phyloP scores from a whole-genome alignment of 2,329 filamentous ascomycete genomes.

The Beauveria sp. region DNA sequence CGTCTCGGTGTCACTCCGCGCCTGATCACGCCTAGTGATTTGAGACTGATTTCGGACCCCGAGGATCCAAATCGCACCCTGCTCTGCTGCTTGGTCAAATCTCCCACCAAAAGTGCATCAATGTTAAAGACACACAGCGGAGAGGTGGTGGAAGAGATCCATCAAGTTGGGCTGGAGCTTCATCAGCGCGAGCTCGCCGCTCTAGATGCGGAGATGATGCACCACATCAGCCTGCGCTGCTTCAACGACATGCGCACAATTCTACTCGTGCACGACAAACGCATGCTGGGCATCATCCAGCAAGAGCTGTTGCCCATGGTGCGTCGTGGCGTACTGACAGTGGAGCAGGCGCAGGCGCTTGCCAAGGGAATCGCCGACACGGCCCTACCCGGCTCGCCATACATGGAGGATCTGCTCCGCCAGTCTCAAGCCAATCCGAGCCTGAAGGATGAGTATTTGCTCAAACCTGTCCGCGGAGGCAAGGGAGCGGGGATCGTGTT shows the following conservation, averaged over 20 bases:
- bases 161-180: conserved; percentile 32
- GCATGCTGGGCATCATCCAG: conserved; percentile 31
- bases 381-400: conserved; percentile 22
- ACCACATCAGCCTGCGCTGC: conserved; percentile 28
- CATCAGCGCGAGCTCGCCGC: conserved; percentile 29
- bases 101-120: background rate
- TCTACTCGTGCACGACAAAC: conserved; percentile 34
- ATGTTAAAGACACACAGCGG: conserved; percentile 15
- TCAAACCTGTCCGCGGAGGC: conserved; percentile 32
- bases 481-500: conserved; percentile 34
- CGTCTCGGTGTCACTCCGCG: conserved; percentile 24
- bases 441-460: conserved; percentile 22
- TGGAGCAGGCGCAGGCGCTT: conserved; percentile 20
- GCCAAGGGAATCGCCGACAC: conserved; percentile 27
- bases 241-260: conserved; percentile 35
- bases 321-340: conserved; percentile 19
- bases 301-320: conserved; percentile 26
- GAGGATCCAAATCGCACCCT: conserved; percentile 15
- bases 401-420: conserved; percentile 18
- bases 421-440: conserved; percentile 4
- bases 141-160: conserved; percentile 25
- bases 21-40: conserved; percentile 24
- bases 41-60: conserved; percentile 24
- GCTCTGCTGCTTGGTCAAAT: conserved; percentile 20
- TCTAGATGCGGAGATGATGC: conserved; percentile 24